Conservation (phyloP, 768 basidiomycete genomes). For the Clitopilus hobsonii region DNA sequence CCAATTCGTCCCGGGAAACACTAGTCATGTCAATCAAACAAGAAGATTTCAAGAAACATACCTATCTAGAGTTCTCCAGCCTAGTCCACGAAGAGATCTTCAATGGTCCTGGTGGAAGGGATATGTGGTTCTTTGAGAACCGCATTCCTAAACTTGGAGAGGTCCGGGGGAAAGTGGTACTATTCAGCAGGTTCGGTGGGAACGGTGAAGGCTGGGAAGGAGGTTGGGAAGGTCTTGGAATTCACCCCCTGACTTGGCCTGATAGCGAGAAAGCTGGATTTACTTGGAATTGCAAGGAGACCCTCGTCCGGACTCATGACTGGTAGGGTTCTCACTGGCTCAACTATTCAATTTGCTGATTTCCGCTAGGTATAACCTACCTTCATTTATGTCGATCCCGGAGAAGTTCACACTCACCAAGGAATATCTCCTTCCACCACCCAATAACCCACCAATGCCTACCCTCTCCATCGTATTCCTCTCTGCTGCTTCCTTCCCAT, state of each 20-base stretch:
- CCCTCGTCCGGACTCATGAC: slow-evolving; percentile 73
- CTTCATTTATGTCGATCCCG: slow-evolving; percentile 75
- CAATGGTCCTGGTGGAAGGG: slow-evolving; percentile 44
- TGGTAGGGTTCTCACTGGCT: slow-evolving; percentile 46
- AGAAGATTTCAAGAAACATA: slow-evolving; percentile 58
- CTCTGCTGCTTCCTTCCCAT: slow-evolving; percentile 77
- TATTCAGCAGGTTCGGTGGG: slow-evolving; percentile 84
- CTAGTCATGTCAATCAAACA: slow-evolving; percentile 88
- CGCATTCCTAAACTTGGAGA: slow-evolving; percentile 77
- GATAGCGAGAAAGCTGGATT: slow-evolving; percentile 73
- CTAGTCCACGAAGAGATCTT: slow-evolving; percentile 64
- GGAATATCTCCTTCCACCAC: slow-evolving; percentile 42
- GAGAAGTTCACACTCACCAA: slow-evolving; percentile 70
- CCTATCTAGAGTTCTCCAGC: slow-evolving; percentile 50
- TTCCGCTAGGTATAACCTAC: slow-evolving; percentile 66
- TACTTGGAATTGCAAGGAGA: slow-evolving; percentile 70
- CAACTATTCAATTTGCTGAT: slow-evolving; percentile 1
- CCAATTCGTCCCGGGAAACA: slow-evolving; percentile 59
- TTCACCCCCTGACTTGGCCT: slow-evolving; percentile 87
- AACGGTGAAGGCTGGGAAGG: slow-evolving; percentile 66
- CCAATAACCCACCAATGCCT: slow-evolving; percentile 26
- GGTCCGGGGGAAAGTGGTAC: slow-evolving; percentile 77
- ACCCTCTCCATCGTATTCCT: slow-evolving; percentile 73
- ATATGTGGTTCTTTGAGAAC: slow-evolving; percentile 82
- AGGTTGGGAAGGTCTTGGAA: slow-evolving; percentile 68